These are phyloP conservation scores for Spirogloea muscicola DNA, from an alignment of 139 green algal genomes.

Conservation along the genomic window DNA sequence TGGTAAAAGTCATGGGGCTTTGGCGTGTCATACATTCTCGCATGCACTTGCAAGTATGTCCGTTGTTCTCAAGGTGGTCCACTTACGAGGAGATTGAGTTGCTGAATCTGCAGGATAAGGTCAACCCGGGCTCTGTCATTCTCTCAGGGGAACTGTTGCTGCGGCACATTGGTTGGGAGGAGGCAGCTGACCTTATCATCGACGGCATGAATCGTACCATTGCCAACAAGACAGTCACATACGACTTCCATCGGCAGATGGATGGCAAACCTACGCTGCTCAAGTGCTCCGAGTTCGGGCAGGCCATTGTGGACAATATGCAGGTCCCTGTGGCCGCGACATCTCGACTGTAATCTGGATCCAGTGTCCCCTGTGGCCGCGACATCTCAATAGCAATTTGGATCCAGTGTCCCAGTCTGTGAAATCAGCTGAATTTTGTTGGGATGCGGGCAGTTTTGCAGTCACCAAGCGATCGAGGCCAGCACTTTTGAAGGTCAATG, in stretches of 20 bases:
- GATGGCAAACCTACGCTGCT: constrained; percentile 12
- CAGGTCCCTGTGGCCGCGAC: not conserved
- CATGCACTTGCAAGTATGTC: no score
- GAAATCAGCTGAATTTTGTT: no score
- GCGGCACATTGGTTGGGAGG: constrained; percentile 13
- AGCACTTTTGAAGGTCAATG: no score
- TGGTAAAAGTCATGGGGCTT: no score
- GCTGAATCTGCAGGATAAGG: constrained; percentile 16
- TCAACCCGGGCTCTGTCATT: constrained; percentile 12
- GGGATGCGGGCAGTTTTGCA: no score
- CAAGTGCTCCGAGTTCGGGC: constrained; percentile 28
- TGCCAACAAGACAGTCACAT: constrained; percentile 11
- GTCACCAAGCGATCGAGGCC: no score
- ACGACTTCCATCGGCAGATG: constrained; percentile 36
- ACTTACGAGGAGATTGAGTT: no score
- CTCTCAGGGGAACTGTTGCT: constrained; percentile 24
- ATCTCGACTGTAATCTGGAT: not conserved
- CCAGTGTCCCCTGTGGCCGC: no score
- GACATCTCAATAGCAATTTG: no score
- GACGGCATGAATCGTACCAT: constrained; percentile 23
- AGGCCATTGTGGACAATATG: constrained; percentile 26
- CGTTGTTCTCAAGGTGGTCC: no score
- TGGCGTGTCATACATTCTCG: no score
- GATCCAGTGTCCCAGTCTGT: no score
- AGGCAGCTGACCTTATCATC: constrained; percentile 24